Base-by-base conservation (phyloP, 345 rosid species). In the Populus tremula region DNA sequence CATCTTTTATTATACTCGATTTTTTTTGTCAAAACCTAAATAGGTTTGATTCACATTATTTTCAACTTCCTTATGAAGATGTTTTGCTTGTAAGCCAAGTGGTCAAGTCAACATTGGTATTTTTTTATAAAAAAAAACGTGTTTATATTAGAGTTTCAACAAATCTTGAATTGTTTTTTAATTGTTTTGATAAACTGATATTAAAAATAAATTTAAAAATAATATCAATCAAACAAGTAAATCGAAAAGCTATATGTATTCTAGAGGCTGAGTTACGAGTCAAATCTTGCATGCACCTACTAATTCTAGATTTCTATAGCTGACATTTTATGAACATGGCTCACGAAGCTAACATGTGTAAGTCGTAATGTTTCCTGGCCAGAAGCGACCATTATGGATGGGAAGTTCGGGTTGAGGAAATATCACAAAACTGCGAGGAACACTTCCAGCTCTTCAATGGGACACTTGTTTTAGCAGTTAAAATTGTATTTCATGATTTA, bases 121-220 rank as follows among this genome's bases (percentile, higher is more conserved):
- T 33, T 33, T 33, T 33, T 33, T 33, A 0, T 27, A 27, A 27
- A 0, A 33, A 31, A 31, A 31, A 31, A 31, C 4, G 36, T 33
- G 36, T 33, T 33, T 0, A 5, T 0, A 33, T 33, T 33, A 5
- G 0, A 33, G 5, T 4, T 33, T 33, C 1, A 33, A 33, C 0
- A 33, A 33, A 31, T 31, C 2, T 2, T 33, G 5, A 33, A 33
- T 33, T 33, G 2, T 33, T 33, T 0, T 31, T 31, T 2, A 31
- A 31, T 31, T 31, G 0, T 33, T 33, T 33, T 33, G 0, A 33
- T 33, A 0, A 0, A 33, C 1, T 33, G 0, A 0, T 33, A 33
- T 33, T 33, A 33, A 33, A 33, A 33, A 33, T 33, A 33, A 0
- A 33, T 0, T 33, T 33, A 33, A 33, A 33, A 33, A 33, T 4